phyloP scores from a whole-genome alignment of 768 basidiomycete species.

The Macrolepiota dolichaula region DNA sequence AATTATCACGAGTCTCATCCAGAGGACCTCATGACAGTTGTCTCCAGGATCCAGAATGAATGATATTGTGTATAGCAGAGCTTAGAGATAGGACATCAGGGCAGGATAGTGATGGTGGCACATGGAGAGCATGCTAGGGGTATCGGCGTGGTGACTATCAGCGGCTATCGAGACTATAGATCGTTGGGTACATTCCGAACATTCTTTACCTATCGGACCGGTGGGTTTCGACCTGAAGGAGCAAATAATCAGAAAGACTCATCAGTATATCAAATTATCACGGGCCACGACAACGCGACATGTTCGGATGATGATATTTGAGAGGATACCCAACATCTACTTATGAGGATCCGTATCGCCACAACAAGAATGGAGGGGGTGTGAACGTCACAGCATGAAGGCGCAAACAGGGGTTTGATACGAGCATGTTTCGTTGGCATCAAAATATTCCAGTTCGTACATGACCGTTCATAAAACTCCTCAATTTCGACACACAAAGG shows the following conservation, averaged over 20 bases:
- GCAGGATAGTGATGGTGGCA: conserved; percentile 21
- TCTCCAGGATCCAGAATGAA: not conserved
- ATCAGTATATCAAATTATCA: conserved; percentile 26
- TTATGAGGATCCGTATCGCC: conserved; percentile 18
- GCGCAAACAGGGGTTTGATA: conserved; percentile 17
- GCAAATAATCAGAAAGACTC: not conserved
- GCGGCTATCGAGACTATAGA: conserved; percentile 18
- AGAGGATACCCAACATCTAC: not conserved
- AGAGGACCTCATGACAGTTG: conserved; percentile 12
- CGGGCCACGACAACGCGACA: conserved; percentile 22
- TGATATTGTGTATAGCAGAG: conserved; percentile 20
- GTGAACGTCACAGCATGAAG: conserved; percentile 24
- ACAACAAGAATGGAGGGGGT: conserved; percentile 22
- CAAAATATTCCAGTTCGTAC: conserved; percentile 4
- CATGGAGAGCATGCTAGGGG: conserved; percentile 22
- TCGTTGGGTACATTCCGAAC: conserved; percentile 20
- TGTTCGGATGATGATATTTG: conserved; percentile 5
- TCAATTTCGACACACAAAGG: not conserved
- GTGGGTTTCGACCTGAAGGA: no score
- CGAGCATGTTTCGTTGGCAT: conserved; percentile 7
- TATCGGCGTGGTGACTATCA: conserved; percentile 20
- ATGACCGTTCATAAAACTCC: conserved; percentile 4
- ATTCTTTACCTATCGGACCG: conserved; percentile 14
- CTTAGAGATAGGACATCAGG: conserved; percentile 26
- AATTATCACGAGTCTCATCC: no score